Evolutionary conservation across 805 yeast genomes (phyloP).

Genomic region (Candida ficus): DNA sequence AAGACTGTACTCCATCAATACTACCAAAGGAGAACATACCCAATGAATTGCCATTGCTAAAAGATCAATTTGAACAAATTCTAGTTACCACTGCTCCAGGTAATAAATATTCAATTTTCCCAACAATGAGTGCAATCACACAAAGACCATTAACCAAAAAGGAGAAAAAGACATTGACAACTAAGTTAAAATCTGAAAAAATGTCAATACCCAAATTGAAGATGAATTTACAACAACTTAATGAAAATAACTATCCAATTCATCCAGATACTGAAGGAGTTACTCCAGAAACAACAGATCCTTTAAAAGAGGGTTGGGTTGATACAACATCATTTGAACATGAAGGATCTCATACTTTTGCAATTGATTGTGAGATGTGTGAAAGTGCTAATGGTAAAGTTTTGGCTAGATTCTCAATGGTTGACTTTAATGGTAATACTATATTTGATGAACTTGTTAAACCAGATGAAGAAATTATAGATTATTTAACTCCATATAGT

Average conservation of each 20-base stretch:
- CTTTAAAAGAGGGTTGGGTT: constrained; percentile 38
- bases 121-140: constrained; percentile 50
- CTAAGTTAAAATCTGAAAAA: constrained; percentile 26
- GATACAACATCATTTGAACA: constrained; percentile 50
- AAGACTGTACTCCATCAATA: constrained; percentile 3
- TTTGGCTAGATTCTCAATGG: constrained; percentile 71
- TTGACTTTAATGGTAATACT: constrained; percentile 55
- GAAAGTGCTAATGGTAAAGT: constrained; percentile 54
- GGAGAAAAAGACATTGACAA: constrained; percentile 41
- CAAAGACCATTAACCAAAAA: constrained; percentile 51
- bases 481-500: constrained; percentile 78
- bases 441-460: constrained; percentile 71
- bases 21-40: constrained; percentile 1
- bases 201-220: constrained; percentile 49
- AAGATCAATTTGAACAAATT: constrained; percentile 34
- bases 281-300: constrained; percentile 5
- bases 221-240: constrained; percentile 44
- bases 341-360: constrained; percentile 61
- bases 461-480: constrained; percentile 69
- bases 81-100: constrained; percentile 66
- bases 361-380: constrained; percentile 95
- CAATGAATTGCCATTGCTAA: constrained; percentile 24
- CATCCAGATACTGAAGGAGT: constrained; percentile 37
- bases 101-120: constrained; percentile 47
- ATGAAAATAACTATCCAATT: constrained; percentile 52